Base-by-base conservation (phyloP, 768 basidiomycete genomes). In the Mycena vitilis region DNA sequence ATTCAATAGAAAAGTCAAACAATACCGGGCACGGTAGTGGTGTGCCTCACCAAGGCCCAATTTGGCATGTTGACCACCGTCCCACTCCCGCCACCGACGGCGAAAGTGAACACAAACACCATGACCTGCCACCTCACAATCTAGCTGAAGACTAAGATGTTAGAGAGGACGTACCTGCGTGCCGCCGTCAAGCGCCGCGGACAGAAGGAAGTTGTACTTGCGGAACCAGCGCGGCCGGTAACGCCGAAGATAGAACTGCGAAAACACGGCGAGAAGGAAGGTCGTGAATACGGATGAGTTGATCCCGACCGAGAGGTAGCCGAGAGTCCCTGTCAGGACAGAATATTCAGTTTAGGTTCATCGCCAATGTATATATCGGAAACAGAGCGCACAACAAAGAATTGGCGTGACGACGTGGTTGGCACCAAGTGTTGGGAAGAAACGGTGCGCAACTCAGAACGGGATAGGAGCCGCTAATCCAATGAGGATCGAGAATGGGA, bases 381-480 rank as follows among this genome's bases (percentile, higher is more conserved):
- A 30, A 30, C n/a, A 25, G 4, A 1, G 59, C 44, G 66, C 74
- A 53, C 72, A 84, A 81, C 79, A 79, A 59, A 86, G 82, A 44
- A 85, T 73, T 0, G 84, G 85, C 5, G 84, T 86, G 71, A 84
- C 82, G 51, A 87, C 70, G 64, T 83, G 83, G 73, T 88, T 83
- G 53, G 82, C 72, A 20, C 82, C 75, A 44, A 84, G 71, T 65
- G 81, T 83, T 0, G 86, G 86, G 78, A 78, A 85, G 65, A 76
- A 80, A 48, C 78, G 77, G 73, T 87, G 78, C 20, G 73, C 68
- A 59, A 88, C 67, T 83, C 84, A 87, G 81, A 87, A 87, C 1
- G 86, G 86, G 23, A 88, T 71, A 1, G 87, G 87, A 7, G 85
- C 81, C 45, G 80, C 72, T 65, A 88, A 81, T 5, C 87, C 86